Percentiles rank a stretch among this genome's conserved stretches.
Conservation (phyloP, 257 asterid species). For the Solanum gracilifrons region DNA sequence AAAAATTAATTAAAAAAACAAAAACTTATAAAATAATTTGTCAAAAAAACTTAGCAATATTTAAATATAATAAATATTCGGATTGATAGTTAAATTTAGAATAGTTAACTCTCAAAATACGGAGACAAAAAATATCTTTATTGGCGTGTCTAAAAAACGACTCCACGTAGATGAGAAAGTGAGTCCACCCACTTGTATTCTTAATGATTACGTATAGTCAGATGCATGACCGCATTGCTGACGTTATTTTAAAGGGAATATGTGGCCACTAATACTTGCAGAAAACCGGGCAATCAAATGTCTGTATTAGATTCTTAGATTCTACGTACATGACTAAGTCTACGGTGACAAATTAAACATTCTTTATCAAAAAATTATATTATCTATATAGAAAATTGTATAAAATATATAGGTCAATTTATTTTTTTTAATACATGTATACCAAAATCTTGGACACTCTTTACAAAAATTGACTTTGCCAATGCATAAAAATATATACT, state of each 20-base stretch:
- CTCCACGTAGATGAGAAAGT: background rate
- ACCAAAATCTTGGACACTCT: background rate
- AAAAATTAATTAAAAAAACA: too few relatives aligned
- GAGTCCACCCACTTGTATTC: background rate
- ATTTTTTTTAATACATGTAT: too few relatives aligned
- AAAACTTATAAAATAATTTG: too few relatives aligned
- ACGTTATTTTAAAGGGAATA: background rate
- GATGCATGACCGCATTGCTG: background rate
- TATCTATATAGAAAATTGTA: too few relatives aligned
- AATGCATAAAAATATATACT: too few relatives aligned
- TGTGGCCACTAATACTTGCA: background rate
- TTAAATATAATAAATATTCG: too few relatives aligned
- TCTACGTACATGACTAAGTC: background rate
- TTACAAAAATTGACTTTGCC: background rate
- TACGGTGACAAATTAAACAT: too few relatives aligned
- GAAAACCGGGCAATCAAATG: background rate
- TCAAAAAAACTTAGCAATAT: background rate
- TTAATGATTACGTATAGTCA: background rate
- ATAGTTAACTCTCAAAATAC: background rate
- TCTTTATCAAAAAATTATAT: too few relatives aligned
- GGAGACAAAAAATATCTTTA: background rate
- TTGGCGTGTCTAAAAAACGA: background rate
- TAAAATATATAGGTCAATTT: too few relatives aligned
- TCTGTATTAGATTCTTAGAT: background rate
- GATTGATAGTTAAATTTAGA: background rate